Evolutionary conservation across 306 rosid species (phyloP).

Genomic region (Hippophae tibetana): DNA sequence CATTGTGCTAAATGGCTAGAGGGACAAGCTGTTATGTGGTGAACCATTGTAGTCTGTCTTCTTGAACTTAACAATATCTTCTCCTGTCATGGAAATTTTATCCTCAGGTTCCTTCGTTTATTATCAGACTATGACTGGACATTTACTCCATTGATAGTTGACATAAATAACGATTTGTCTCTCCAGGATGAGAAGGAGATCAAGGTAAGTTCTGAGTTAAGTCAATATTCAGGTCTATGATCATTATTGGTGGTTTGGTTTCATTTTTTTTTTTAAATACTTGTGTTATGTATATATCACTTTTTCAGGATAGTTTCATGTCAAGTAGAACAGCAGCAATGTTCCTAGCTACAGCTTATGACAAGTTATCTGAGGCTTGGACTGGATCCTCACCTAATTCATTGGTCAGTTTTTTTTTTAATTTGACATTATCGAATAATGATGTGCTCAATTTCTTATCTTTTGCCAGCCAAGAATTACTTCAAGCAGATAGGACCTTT

Average conservation of each 20-base stretch:
- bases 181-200: constrained; percentile 56
- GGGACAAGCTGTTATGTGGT: background rate
- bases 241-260: constrained; percentile 4
- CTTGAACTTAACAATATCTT: constrained; percentile 7
- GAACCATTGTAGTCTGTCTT: constrained; percentile 2
- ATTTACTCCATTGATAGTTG: constrained; percentile 67
- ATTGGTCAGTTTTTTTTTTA: constrained; percentile 33
- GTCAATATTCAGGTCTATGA: constrained; percentile 3
- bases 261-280: constrained; percentile 1
- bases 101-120: constrained; percentile 66
- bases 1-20: background rate
- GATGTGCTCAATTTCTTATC: background rate
- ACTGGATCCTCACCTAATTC: constrained; percentile 60
- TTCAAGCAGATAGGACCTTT: constrained; percentile 1
- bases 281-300: background rate
- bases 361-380: constrained; percentile 84
- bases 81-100: constrained; percentile 8
- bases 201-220: constrained; percentile 42
- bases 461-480: background rate
- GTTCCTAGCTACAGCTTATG: constrained; percentile 81
- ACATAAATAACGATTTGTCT: constrained; percentile 62
- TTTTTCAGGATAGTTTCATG: constrained; percentile 60
- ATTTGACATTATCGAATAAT: background rate
- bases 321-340: constrained; percentile 55
- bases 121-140: constrained; percentile 79